Conservation (phyloP, 2,329 filamentous ascomycete genomes). For the Lojkania enalia region DNA sequence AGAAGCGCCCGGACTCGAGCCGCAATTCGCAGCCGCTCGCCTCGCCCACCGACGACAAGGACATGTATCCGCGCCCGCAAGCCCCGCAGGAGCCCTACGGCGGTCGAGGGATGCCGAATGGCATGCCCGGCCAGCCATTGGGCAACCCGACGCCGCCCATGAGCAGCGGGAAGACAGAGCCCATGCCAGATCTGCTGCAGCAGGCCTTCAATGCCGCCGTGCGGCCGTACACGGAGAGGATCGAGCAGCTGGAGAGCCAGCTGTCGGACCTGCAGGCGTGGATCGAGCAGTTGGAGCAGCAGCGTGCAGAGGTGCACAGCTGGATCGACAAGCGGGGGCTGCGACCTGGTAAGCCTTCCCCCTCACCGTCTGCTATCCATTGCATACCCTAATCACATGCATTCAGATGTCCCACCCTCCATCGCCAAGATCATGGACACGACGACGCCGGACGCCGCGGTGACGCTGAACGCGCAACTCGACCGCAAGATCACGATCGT, state of each 20-base stretch:
- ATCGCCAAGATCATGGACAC: slow-evolving; percentile 59
- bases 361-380: not conserved
- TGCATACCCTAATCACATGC: slow-evolving; percentile 16
- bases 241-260: slow-evolving; percentile 56
- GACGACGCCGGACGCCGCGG: slow-evolving; percentile 52
- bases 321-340: slow-evolving; percentile 61
- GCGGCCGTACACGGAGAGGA: slow-evolving; percentile 56
- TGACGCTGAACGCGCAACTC: slow-evolving; percentile 59
- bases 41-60: slow-evolving; percentile 33
- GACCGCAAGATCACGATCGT: slow-evolving; percentile 62
- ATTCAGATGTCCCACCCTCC: slow-evolving; percentile 54
- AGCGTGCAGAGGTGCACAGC: slow-evolving; percentile 56
- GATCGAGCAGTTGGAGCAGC: slow-evolving; percentile 56
- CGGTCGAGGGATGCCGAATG: slow-evolving; percentile 5
- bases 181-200: slow-evolving; percentile 55
- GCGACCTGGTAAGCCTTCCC: slow-evolving; percentile 50
- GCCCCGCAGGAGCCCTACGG: slow-evolving; percentile 46
- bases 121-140: slow-evolving; percentile 22
- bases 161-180: slow-evolving; percentile 38
- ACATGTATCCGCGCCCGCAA: slow-evolving; percentile 52
- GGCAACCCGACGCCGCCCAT: slow-evolving; percentile 29
- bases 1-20: slow-evolving; percentile 45
- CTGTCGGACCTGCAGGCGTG: slow-evolving; percentile 55
- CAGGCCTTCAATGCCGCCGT: slow-evolving; percentile 59
- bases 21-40: slow-evolving; percentile 37